These are phyloP conservation scores for Citrus maxima DNA, from an alignment of 345 rosid species.

Conservation along the genomic window DNA sequence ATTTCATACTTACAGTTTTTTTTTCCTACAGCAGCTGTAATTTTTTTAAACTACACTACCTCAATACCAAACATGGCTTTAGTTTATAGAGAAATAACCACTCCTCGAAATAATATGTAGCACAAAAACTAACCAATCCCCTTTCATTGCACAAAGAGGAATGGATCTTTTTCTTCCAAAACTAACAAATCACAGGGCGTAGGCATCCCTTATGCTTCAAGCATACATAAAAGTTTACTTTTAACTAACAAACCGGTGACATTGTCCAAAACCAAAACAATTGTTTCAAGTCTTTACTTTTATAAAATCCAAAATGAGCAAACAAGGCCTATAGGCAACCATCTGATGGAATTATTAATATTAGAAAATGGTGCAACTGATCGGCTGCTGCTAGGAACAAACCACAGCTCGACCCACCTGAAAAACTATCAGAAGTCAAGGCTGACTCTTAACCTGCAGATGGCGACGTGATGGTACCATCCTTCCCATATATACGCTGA, in stretches of 20 bases:
- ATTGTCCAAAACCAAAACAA: neutral
- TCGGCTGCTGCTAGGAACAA: conserved; percentile 20
- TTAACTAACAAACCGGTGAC: neutral
- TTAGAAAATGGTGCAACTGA: neutral
- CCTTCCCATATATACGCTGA: conserved; percentile 62
- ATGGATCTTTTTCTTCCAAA: no score
- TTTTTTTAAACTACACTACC: no score
- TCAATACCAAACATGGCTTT: no score
- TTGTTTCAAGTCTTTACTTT: neutral
- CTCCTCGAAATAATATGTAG: no score
- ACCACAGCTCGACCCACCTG: conserved; percentile 17
- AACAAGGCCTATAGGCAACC: neutral
- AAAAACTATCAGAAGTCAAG: neutral
- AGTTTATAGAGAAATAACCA: no score
- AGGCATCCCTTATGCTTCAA: neutral
- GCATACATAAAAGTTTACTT: neutral
- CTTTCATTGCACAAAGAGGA: no score
- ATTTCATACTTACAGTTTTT: no score
- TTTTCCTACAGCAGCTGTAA: no score
- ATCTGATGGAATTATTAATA: conserved; percentile 11
- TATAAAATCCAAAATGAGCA: neutral
- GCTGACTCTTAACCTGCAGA: conserved; percentile 34
- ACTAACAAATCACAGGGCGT: no score
- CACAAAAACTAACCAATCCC: no score
- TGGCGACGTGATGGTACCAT: conserved; percentile 23